Percentiles rank a stretch among this genome's conserved stretches.
These are phyloP conservation scores for Erysiphe neolycopersici DNA, from an alignment of 2,329 filamentous ascomycete species.

Conservation along the genomic window DNA sequence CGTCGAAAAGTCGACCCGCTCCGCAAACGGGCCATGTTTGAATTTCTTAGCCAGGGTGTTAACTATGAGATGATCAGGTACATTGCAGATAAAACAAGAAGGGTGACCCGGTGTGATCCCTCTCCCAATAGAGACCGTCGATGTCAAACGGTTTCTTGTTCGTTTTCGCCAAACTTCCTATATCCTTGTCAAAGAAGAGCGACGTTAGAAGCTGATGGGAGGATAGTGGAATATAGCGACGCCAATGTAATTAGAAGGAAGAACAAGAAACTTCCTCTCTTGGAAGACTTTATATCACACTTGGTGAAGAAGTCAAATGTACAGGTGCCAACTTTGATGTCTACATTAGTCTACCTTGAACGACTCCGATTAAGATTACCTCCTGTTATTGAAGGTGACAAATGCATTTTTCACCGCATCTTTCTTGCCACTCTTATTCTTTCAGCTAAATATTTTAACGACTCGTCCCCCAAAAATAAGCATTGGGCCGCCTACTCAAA, in stretches of 20 bases:
- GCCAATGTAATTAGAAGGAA: neutral
- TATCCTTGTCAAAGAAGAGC: too few relatives aligned
- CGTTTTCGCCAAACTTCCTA: too few relatives aligned
- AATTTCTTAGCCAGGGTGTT: too few relatives aligned
- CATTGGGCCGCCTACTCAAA: conserved; percentile 92
- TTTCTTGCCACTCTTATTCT: conserved; percentile 71
- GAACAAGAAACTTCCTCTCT: conserved; percentile 32
- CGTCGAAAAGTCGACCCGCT: too few relatives aligned
- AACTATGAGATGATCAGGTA: too few relatives aligned
- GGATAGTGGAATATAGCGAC: neutral
- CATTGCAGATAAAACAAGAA: too few relatives aligned
- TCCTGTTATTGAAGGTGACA: conserved; percentile 83
- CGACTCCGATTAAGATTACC: conserved; percentile 65
- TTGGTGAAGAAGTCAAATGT: conserved; percentile 84
- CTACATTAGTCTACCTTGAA: conserved; percentile 75
- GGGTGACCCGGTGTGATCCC: too few relatives aligned
- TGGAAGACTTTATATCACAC: conserved; percentile 78
- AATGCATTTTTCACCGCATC: conserved; percentile 91
- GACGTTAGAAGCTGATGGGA: too few relatives aligned
- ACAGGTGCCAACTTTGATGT: conserved; percentile 93
- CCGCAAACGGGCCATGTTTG: too few relatives aligned
- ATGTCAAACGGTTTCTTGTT: too few relatives aligned
- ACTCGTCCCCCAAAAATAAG: conserved; percentile 98
- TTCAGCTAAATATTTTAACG: conserved; percentile 92
- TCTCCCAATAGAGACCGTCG: too few relatives aligned